Percentiles rank a stretch among this genome's conserved stretches.
These are phyloP conservation scores for Blastocystis sp. DNA, from an alignment of 352 stramenopile genomes.

Conservation along the genomic window DNA sequence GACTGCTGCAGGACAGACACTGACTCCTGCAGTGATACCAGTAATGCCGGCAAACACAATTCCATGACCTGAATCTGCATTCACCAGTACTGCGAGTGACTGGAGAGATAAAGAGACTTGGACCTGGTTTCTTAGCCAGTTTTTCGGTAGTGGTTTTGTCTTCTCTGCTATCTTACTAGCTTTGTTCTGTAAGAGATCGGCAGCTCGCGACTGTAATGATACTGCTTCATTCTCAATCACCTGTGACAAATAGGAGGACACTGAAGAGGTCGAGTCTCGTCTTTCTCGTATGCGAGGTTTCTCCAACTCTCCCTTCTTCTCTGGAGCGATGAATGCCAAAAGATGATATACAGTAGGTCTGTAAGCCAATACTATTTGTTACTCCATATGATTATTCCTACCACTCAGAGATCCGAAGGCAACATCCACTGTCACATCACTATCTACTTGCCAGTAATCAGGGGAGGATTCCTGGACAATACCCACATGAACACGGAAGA, in stretches of 20 bases:
- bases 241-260: neutral
- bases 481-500: neutral
- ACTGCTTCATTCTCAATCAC: neutral
- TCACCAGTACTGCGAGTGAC: neutral
- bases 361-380: slow-evolving; percentile 22
- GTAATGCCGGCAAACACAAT: neutral
- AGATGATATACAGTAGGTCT: slow-evolving; percentile 45
- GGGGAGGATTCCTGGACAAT: neutral
- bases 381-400: neutral
- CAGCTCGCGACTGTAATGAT: neutral
- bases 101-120: neutral
- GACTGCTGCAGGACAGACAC: neutral
- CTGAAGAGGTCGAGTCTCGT: neutral
- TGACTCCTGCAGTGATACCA: neutral
- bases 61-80: neutral
- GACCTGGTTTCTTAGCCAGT: slow-evolving; percentile 29
- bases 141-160: neutral
- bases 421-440: slow-evolving; percentile 24
- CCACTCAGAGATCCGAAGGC: slow-evolving; percentile 17
- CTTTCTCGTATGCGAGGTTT: neutral
- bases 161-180: neutral
- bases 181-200: slow-evolving; percentile 3
- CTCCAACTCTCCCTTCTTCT: neutral
- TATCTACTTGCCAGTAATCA: neutral
- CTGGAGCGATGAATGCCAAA: slow-evolving; percentile 5